A percentile compares a stretch with the other conserved stretches of the same genome.
Evolutionary conservation across 139 green algal species (phyloP).

Genomic region (Tetraselmis chui): DNA sequence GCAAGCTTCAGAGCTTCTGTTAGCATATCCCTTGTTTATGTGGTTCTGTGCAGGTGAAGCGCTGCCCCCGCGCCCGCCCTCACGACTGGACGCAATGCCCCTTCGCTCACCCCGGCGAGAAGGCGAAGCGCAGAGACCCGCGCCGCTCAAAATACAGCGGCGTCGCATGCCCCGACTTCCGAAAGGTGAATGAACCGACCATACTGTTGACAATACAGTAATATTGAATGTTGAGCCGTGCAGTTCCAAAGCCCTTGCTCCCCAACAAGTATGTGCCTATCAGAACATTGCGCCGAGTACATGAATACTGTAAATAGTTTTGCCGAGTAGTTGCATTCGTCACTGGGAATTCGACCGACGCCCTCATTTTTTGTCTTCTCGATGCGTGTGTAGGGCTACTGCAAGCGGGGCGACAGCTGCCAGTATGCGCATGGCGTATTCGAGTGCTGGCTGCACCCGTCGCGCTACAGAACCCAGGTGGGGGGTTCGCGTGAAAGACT

Average conservation of each 20-base stretch:
- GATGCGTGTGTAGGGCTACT: neutral
- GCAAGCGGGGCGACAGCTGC: constrained; percentile 15
- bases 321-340: no score
- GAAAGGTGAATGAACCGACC: constrained; percentile 52
- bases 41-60: constrained; percentile 23
- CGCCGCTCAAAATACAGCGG: constrained; percentile 60
- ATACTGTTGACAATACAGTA: no score
- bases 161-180: constrained; percentile 83
- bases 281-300: no score
- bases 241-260: no score
- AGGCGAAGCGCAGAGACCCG: constrained; percentile 71
- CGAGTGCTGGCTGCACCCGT: constrained; percentile 20
- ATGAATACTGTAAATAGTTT: no score
- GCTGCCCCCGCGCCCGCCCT: constrained; percentile 40
- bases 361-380: neutral
- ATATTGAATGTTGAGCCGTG: no score
- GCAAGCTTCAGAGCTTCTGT: no score
- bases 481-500: neutral
- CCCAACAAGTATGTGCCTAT: no score
- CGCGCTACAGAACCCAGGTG: constrained; percentile 1
- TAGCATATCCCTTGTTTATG: no score
- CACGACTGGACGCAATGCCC: constrained; percentile 76
- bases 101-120: constrained; percentile 74
- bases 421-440: constrained; percentile 18
- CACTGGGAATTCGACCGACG: no score